phyloP scores from a whole-genome alignment of 2,329 filamentous ascomycete species.

The Hymenoscyphus fraxineus region DNA sequence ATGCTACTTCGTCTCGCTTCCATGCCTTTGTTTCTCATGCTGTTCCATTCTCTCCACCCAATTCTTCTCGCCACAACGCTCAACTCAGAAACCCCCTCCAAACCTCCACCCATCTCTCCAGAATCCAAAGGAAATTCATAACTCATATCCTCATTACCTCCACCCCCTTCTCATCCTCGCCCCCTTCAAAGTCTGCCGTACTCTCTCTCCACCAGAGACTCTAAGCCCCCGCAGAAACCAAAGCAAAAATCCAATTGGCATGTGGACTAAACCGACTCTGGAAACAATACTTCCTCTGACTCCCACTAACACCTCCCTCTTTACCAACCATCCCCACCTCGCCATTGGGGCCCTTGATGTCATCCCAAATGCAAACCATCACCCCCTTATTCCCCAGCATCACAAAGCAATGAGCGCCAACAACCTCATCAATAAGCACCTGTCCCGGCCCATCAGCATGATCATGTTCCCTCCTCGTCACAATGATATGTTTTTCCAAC shows the following conservation, averaged over 20 bases:
- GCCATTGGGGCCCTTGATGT: conserved; percentile 24
- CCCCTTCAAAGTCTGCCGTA: no score
- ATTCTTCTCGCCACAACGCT: background rate
- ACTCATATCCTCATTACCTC: conserved; percentile 3
- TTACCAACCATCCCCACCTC: conserved; percentile 22
- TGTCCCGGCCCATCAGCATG: conserved; percentile 14
- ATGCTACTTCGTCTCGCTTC: background rate
- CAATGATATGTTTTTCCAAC: conserved; percentile 79
- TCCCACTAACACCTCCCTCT: conserved; percentile 22
- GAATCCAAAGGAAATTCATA: conserved; percentile 3
- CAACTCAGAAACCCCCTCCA: background rate
- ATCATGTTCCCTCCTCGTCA: conserved; percentile 55
- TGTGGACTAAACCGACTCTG: conserved; percentile 19
- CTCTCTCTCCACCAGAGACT: no score
- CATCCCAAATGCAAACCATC: conserved; percentile 22
- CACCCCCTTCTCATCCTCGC: no score
- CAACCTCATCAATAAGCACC: conserved; percentile 17
- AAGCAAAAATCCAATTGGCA: conserved; percentile 23
- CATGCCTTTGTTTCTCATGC: background rate
- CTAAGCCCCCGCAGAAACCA: conserved; percentile 9
- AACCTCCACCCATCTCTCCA: background rate
- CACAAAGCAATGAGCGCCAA: conserved; percentile 19
- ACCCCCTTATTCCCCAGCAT: conserved; percentile 22
- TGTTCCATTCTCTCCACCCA: background rate
- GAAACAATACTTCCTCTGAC: conserved; percentile 23